Conservation (phyloP, 495 filamentous ascomycete genomes). For the Trichoderma asperelloides region DNA sequence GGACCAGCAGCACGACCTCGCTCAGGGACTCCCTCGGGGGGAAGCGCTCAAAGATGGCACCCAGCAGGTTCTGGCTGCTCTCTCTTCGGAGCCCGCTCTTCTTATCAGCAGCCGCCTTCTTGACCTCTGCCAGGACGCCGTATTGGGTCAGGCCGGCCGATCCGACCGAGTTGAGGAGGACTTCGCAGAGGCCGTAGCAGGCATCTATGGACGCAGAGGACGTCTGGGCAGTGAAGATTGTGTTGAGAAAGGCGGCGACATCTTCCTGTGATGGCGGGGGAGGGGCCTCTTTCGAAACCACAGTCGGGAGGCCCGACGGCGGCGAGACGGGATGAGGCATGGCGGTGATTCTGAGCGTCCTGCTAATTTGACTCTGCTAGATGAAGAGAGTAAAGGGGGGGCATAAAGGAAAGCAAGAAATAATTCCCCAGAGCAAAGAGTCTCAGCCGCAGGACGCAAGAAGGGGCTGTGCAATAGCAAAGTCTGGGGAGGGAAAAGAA, state of each 20-base stretch:
- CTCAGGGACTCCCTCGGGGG: slow-evolving; percentile 66
- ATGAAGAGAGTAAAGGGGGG: neutral
- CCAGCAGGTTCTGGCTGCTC: slow-evolving; percentile 89
- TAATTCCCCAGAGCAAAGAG: neutral
- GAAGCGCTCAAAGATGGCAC: slow-evolving; percentile 85
- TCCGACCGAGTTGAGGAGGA: slow-evolving; percentile 70
- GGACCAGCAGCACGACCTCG: slow-evolving; percentile 71
- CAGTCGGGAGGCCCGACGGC: slow-evolving; percentile 15
- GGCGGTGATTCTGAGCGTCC: neutral
- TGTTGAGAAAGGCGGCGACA: slow-evolving; percentile 60
- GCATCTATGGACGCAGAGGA: slow-evolving; percentile 84
- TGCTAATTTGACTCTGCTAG: neutral
- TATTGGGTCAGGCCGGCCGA: slow-evolving; percentile 65
- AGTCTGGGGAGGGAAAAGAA: neutral
- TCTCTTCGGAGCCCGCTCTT: slow-evolving; percentile 81
- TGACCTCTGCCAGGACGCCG: slow-evolving; percentile 60
- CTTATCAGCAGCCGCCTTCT: slow-evolving; percentile 88
- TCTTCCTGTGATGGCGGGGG: slow-evolving; percentile 63
- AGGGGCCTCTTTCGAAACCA: slow-evolving; percentile 30
- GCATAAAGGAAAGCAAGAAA: neutral
- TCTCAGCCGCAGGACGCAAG: slow-evolving; percentile 5
- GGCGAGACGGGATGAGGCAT: slow-evolving; percentile 16
- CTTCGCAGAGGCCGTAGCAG: slow-evolving; percentile 70
- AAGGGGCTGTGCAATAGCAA: neutral
- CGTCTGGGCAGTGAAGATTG: slow-evolving; percentile 68